Base-by-base conservation (phyloP, 1,284 basidiomycete genomes). In the Blastosporella zonata region DNA sequence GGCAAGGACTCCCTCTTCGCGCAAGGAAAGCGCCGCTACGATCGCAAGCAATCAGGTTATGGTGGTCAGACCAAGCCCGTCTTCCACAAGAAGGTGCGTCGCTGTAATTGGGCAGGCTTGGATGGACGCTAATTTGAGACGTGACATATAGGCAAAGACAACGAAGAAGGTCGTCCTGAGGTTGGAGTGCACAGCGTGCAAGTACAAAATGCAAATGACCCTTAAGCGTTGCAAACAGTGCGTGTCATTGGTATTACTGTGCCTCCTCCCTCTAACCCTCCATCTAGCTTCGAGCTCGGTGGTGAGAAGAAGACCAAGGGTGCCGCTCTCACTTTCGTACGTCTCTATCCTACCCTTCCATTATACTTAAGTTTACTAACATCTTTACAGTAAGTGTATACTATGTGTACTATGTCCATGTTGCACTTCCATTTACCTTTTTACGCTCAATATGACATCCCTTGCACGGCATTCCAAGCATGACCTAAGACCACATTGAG, bases 11-110 rank as follows among this genome's bases (percentile, higher is more conserved):
- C 93, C 55, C 75, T 94, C 59, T 89, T 90, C 69, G 95, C 93
- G 55, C 94, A 99, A 79, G 97, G 96, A 77, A 99, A 99, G 88
- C 92, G 96, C 69, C 94, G 97, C 82, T 99, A 99, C 78, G 96
- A 97, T 80, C 86, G 91, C 65, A 97, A 97, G 82, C 94, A 97
- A 75, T 90, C 88, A 67, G 96, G 96, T 79, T 99, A 98, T 78
- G 96, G 96, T 90, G 96, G 96, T 81, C 95, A 97, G 82, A 99
- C 96, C 59, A 99, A 99, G 83, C 96, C 97, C 61, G 95, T 98
- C 73, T 98, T 98, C 89, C 96, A 98, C 90, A 98, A 95, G 81
- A 96, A 94, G 86, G 90, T 85, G 56, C 61, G 77, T 73, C 33
- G 33, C n/a, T n/a, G n/a, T n/a, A 9, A 6, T 23, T 5, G 18